Evolutionary conservation across 2,329 filamentous ascomycete species (phyloP), one percentile per base, ranked within the genome.

Genomic region (Rosellinia necatrix): DNA sequence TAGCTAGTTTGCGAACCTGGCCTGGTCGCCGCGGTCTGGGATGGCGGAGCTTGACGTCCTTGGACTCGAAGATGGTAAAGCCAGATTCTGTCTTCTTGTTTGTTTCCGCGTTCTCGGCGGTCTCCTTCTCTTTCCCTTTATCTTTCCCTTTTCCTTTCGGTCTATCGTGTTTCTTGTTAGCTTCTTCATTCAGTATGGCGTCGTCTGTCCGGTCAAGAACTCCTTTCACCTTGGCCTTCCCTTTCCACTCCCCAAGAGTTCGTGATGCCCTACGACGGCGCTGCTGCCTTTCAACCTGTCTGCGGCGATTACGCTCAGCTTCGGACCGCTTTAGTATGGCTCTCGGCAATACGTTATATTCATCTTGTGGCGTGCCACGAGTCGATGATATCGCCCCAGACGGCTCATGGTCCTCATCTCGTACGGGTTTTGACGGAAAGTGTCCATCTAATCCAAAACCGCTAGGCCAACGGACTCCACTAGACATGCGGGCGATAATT

Each of bases 71-170:
- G 2, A 72, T 61, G 40, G 67, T 65, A 50, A 72, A 72, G n/a
- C 70, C 70, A 15, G 69, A 71, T 21, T 58, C 64, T n/a, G 70
- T 70, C 59, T 69, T 69, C 43, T 64, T 65, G 46, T 59, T 62
- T 58, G 67, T 67, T 19, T 61, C 63, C n/a, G n/a, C n/a, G 12
- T 55, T 61, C 19, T 64, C 66, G 41, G 12, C 15, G 13, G 7
- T 32, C n/a, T 40, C 21, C 17, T 29, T 53, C 19, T 13, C 25
- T 3, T 9, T 40, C 1, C 44, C 32, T 13, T 44, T 56, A 12
- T 43, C 58, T 19, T 60, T 60, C 1, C 55, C 59, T 13, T 60
- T 62, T 2, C 58, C 59, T 46, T 64, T 63, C 10, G 53, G 56
- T 32, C 60, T 64, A 8, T 61, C 56, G 8, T 50, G 43, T 19